Percentiles rank a stretch among this genome's conserved stretches.
phyloP scores from a whole-genome alignment of 1,284 basidiomycete genomes.

The Coniophora puteana region DNA sequence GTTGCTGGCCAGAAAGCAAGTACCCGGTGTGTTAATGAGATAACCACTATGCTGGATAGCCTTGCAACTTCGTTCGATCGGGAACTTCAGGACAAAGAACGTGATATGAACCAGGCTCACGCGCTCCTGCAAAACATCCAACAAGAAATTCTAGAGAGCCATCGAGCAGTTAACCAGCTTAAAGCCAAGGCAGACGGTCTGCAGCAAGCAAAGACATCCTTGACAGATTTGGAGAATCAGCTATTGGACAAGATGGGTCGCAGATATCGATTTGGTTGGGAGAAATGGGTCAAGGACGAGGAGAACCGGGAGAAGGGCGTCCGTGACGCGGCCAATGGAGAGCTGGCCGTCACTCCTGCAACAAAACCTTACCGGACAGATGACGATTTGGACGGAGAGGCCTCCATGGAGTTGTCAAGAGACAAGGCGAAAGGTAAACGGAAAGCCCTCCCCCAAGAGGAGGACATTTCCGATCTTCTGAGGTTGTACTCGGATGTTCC shows the following conservation, averaged over 20 bases:
- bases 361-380: conserved; percentile 42
- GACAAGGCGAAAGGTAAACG: conserved; percentile 45
- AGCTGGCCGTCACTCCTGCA: conserved; percentile 40
- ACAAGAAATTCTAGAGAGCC: conserved; percentile 88
- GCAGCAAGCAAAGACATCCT: conserved; percentile 54
- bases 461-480: conserved; percentile 63
- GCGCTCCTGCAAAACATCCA: conserved; percentile 87
- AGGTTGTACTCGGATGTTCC: conserved; percentile 56
- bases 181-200: conserved; percentile 69
- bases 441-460: conserved; percentile 41
- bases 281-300: conserved; percentile 88
- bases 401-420: conserved; percentile 16
- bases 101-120: conserved; percentile 89
- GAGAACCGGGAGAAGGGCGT: conserved; percentile 68
- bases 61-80: conserved; percentile 93
- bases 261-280: conserved; percentile 83
- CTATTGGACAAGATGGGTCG: conserved; percentile 75
- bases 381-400: conserved; percentile 35
- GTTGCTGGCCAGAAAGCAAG: conserved; percentile 86
- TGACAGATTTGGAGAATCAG: conserved; percentile 65
- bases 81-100: conserved; percentile 89
- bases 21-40: conserved; percentile 81
- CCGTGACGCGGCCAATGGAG: conserved; percentile 53
- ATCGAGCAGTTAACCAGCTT: conserved; percentile 71
- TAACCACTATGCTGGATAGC: conserved; percentile 84